Conservation (phyloP, 169 alveolate genomes). For the Plasmodium knowlesi region DNA sequence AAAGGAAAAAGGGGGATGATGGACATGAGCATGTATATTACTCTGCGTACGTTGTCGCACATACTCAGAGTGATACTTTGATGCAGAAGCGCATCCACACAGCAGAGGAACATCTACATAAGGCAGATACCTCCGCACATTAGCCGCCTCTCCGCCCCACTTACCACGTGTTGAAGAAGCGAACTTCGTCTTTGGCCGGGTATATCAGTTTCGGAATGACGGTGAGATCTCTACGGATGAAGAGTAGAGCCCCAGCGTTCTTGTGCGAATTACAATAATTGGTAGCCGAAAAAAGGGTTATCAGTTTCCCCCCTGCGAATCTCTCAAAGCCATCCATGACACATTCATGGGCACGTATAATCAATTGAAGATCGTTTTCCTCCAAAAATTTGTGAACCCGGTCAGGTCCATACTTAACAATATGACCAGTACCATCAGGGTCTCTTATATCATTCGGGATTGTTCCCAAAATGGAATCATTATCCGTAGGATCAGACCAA, state of each 20-base stretch:
- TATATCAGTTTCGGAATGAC: conserved; percentile 98
- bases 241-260: conserved; percentile 99
- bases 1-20: conserved; percentile 1
- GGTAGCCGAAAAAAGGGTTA: conserved; percentile 99
- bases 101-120: too few species aligned
- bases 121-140: background rate
- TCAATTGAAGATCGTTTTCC: conserved; percentile 86
- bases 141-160: background rate
- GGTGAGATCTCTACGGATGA: conserved; percentile 95
- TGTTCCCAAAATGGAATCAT: conserved; percentile 97
- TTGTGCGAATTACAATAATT: conserved; percentile 99
- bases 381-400: conserved; percentile 92
- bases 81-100: background rate
- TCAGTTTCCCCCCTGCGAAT: conserved; percentile 99
- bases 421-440: conserved; percentile 99
- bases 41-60: background rate
- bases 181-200: conserved; percentile 91
- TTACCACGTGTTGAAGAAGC: conserved; percentile 76
- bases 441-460: conserved; percentile 98
- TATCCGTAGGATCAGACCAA: conserved; percentile 99
- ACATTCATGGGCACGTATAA: conserved; percentile 99
- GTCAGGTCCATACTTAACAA: conserved; percentile 98
- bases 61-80: background rate
- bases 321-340: conserved; percentile 99
- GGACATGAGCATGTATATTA: background rate